Evolutionary conservation across 140 eudicot species (phyloP), one percentile per base, ranked within the genome.

Genomic region (Oenanthe javanica): DNA sequence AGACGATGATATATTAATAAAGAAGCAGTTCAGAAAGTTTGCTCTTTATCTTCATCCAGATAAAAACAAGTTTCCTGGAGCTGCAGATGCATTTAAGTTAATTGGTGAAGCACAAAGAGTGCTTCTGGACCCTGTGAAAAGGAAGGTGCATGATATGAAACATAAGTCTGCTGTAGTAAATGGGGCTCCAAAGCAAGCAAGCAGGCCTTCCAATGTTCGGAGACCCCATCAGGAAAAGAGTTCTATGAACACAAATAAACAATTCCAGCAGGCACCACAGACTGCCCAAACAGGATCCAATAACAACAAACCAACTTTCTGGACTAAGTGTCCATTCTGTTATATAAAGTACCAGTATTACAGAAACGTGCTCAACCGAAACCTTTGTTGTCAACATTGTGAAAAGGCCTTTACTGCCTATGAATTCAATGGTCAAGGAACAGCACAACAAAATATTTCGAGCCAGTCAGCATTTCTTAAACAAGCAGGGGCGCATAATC

Each of bases 1-100:
- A 2, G 91, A 95, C 64, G 98, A 93, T 57, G 98, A 89, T 49
- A 51, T 76, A 18, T 61, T 89, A 16, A 91, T 93, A 55, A 89
- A 81, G 83, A 93, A 88, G 75, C 98, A 93, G 67, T 93, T 84
- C 72, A 79, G 91, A 21, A 93, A 87, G 81, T 82, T 91, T 79
- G 97, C 97, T 7, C 90, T 93, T 38, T 42, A 79, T 31, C 95
- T 93, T 59, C 98, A 93, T 84, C 98, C 98, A 23, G 98, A 93
- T 86, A 93, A 91, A 87, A 93, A 93, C 90, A 87, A 90, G 43
- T 89, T 93, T 81, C 23, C 90, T 21, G 98, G 97, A 49, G 92
- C 98, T 12, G 81, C 91, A 12, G 97, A 89, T 77, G 97, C 98
- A 15, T 93, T 93, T 84, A 88, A 91, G 81, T 79, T 89, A 63